Conservation (phyloP, 2,329 filamentous ascomycete genomes). For the Claviceps sp. region DNA sequence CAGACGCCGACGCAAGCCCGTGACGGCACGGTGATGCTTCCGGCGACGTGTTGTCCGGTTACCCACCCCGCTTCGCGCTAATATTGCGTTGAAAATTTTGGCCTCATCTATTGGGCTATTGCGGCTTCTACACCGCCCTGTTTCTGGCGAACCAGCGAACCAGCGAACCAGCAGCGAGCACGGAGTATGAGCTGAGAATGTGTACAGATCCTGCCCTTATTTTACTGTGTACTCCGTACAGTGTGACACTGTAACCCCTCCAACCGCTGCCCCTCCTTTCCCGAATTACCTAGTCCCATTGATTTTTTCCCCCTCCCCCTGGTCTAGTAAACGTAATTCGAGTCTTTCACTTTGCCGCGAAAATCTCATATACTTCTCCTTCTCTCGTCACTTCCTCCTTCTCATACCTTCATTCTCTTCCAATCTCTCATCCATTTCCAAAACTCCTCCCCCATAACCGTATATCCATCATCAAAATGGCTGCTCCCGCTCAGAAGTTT, state of each 20-base stretch:
- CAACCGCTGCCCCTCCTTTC: neutral
- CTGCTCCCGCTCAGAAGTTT: conserved; percentile 81
- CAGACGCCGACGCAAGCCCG: too few species aligned
- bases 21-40: too few species aligned
- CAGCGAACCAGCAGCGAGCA: conserved; percentile 1
- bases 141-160: neutral
- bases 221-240: too few species aligned
- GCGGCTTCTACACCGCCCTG: conserved; percentile 6
- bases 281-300: neutral
- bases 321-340: neutral
- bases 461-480: conserved; percentile 31
- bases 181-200: too few species aligned
- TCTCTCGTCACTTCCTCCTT: neutral
- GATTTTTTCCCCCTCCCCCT: neutral
- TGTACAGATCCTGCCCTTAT: neutral
- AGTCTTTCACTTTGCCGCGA: conserved; percentile 3
- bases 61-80: neutral
- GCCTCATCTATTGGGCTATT: neutral
- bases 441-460: conserved; percentile 6
- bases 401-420: conserved; percentile 1
- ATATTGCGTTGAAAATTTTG: conserved; percentile 4
- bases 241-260: neutral
- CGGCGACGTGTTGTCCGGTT: too few species aligned
- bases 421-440: conserved; percentile 6
- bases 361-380: conserved; percentile 10